Conservation (phyloP, 1,284 basidiomycete genomes). For the Microstroma glucosiphilum region DNA sequence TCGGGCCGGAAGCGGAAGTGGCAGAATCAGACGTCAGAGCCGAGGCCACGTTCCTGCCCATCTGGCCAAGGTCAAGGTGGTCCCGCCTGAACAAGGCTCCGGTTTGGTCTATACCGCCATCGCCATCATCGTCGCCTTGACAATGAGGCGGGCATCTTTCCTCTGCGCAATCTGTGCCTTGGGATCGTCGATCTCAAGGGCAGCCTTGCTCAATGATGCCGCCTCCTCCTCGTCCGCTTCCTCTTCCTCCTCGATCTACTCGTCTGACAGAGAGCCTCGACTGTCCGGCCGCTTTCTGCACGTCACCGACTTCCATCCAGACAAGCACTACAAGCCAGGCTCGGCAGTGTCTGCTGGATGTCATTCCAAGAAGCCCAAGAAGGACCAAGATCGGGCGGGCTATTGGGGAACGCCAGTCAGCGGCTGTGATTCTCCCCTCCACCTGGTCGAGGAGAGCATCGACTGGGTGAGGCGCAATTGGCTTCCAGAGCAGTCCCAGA, state of each 20-base stretch:
- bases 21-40: too few relatives aligned
- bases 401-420: slow-evolving; percentile 55
- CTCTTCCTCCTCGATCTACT: not conserved
- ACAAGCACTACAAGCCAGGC: slow-evolving; percentile 61
- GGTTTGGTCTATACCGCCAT: too few relatives aligned
- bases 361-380: slow-evolving; percentile 35
- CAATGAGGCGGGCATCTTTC: too few relatives aligned
- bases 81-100: too few relatives aligned
- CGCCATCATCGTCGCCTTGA: too few relatives aligned
- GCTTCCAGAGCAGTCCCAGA: slow-evolving; percentile 52
- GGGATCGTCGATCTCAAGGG: too few relatives aligned
- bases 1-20: too few relatives aligned
- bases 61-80: too few relatives aligned
- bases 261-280: not conserved
- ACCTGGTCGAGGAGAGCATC: slow-evolving; percentile 71
- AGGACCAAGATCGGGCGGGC: slow-evolving; percentile 41
- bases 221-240: too few relatives aligned
- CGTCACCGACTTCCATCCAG: slow-evolving; percentile 76
- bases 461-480: slow-evolving; percentile 74
- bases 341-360: slow-evolving; percentile 35
- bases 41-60: too few relatives aligned
- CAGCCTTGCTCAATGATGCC: too few relatives aligned
- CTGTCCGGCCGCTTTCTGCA: slow-evolving; percentile 68
- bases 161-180: too few relatives aligned
- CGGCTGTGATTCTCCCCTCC: slow-evolving; percentile 76